These are phyloP conservation scores for Flaveria brownii DNA, from an alignment of 129 eudicot genomes.

Conservation along the genomic window DNA sequence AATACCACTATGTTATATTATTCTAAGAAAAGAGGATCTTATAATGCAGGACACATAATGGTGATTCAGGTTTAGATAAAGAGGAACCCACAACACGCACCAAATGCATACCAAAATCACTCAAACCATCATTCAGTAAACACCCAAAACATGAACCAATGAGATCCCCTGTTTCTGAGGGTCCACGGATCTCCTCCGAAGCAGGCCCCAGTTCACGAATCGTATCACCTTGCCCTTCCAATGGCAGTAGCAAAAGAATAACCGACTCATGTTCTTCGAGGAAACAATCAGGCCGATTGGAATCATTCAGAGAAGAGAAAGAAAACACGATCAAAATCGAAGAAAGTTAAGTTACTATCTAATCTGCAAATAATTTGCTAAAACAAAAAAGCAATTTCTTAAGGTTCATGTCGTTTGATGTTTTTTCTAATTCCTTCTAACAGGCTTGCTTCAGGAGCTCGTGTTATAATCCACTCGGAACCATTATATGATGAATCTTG, in stretches of 20 bases:
- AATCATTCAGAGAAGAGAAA: conserved; percentile 54
- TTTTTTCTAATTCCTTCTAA: conserved; percentile 35
- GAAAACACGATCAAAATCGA: conserved; percentile 75
- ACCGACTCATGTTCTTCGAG: conserved; percentile 53
- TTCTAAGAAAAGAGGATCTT: conserved; percentile 17
- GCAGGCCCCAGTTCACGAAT: conserved; percentile 54
- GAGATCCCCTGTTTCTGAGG: conserved; percentile 81
- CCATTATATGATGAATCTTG: conserved; percentile 32
- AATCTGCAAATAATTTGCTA: conserved; percentile 20
- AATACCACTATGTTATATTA: conserved; percentile 1
- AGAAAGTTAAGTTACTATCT: conserved; percentile 76
- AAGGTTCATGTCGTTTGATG: conserved; percentile 49
- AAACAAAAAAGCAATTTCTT: background rate
- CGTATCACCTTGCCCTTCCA: conserved; percentile 56
- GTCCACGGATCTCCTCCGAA: conserved; percentile 72
- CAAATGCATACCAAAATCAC: conserved; percentile 74
- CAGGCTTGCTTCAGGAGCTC: conserved; percentile 99
- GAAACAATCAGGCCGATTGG: conserved; percentile 46
- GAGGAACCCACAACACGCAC: conserved; percentile 55
- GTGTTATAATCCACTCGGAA: conserved; percentile 82
- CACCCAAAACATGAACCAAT: conserved; percentile 68
- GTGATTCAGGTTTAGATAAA: conserved; percentile 44
- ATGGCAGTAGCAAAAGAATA: conserved; percentile 66
- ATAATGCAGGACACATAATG: conserved; percentile 51
- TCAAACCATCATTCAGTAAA: conserved; percentile 62